Base-by-base conservation (phyloP, 768 basidiomycete genomes). In the Amanita exitialis region DNA sequence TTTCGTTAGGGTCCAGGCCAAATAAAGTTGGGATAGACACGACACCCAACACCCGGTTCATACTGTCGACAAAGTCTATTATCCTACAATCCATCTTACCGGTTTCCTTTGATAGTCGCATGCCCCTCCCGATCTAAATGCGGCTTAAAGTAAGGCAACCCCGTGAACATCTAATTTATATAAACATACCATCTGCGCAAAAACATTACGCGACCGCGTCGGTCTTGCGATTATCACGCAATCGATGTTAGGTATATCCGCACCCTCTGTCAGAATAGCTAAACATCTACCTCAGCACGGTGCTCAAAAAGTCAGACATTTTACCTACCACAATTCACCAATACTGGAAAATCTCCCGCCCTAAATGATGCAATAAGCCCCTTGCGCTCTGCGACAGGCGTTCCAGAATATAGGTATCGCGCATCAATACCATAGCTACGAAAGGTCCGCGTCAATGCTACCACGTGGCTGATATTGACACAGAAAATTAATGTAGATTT, bases 181-280 rank as follows among this genome's bases (percentile, higher is more conserved):
- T 28, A 30, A 55, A 32, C 72, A 30, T 52, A 90, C 91, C 91
- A 97, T 96, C 60, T 98, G 94, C 15, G 89, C 80, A 60, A 93
- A 91, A 9, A 95, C 65, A 62, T 95, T 97, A 30, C 81, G 75
- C 10, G 92, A 95, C 21, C 86, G 77, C 1, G 94, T 97, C 15
- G 94, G 94, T 16, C 90, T 75, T 13, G 88, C 91, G 16, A 97
- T 69, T 30, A 97, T 64, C 7, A 97, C 77, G 55, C 93, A 96
- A 59, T 98, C 94, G 49, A 96, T 86, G 53, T 89, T 90, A 2
- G 94, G 94, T 47, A 97, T 90, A 69, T 98, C 94, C 16, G 92
- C 81, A 3, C 93, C 93, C 69, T 96, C 93, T 1, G 92, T 95
- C 56, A 96, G 71, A 44, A 96, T 86, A 18, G 90, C 90, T 85